Evolutionary conservation across 169 alveolate genomes (phyloP).

Genomic region (Ichthyophthirius multifiliis): DNA sequence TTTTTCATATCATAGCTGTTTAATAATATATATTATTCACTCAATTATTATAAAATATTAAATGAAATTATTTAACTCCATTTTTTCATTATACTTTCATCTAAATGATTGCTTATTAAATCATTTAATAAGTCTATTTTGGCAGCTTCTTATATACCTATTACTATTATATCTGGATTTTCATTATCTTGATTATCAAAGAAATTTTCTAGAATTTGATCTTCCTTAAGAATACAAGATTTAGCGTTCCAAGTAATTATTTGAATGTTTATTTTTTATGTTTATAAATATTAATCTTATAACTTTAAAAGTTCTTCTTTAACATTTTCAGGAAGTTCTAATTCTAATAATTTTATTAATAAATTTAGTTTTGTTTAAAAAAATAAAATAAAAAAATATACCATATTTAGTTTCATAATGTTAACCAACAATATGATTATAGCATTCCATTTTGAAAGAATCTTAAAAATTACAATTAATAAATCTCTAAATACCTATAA

Average conservation of each 20-base stretch:
- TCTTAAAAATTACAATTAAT: slow-evolving; percentile 66
- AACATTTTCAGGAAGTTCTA: neutral
- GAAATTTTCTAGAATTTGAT: too few relatives aligned
- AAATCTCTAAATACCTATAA: slow-evolving; percentile 63
- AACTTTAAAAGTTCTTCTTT: slow-evolving; percentile 4
- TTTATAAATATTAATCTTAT: neutral
- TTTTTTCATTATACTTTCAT: neutral
- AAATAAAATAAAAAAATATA: neutral
- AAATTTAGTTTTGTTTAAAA: too few relatives aligned
- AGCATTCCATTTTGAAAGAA: slow-evolving; percentile 64
- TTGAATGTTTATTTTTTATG: neutral
- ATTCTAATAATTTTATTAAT: too few relatives aligned
- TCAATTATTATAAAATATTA: neutral
- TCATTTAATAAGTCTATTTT: slow-evolving; percentile 12
- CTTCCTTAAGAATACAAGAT: too few relatives aligned
- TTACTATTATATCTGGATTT: slow-evolving; percentile 41
- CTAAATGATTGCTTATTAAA: neutral
- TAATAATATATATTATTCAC: neutral
- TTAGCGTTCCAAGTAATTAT: slow-evolving; percentile 48
- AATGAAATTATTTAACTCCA: neutral
- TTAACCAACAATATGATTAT: slow-evolving; percentile 37
- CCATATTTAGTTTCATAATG: neutral
- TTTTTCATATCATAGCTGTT: neutral
- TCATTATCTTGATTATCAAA: slow-evolving; percentile 2
- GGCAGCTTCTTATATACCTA: slow-evolving; percentile 56